Percentiles rank a stretch among this genome's conserved stretches.
phyloP scores from a whole-genome alignment of 106 monocot species.

The Acorus calamus region DNA sequence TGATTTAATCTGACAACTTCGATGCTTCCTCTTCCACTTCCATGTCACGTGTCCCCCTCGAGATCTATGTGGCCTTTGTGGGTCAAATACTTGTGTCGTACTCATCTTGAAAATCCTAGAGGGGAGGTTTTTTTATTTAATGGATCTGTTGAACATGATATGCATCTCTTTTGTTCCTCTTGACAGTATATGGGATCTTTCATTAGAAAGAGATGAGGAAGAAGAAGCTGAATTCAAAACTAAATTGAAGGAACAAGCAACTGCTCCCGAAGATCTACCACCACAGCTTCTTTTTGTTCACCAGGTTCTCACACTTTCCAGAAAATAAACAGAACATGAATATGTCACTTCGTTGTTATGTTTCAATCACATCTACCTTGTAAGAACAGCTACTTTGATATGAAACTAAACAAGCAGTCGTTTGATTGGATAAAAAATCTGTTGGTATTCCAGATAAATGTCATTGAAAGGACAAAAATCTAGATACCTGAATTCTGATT shows the following conservation, averaged over 20 bases:
- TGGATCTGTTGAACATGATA: no score
- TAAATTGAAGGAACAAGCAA: conserved; percentile 68
- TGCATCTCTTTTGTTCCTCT: conserved; percentile 8
- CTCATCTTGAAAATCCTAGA: neutral
- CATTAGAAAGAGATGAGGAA: conserved; percentile 88
- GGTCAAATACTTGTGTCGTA: no score
- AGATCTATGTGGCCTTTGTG: no score
- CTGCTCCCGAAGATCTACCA: conserved; percentile 82
- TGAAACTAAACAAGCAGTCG: no score
- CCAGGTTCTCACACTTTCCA: conserved; percentile 40
- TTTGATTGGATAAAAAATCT: no score
- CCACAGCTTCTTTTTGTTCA: conserved; percentile 97
- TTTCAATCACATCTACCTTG: neutral
- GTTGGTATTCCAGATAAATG: no score
- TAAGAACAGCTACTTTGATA: neutral
- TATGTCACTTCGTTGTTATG: no score
- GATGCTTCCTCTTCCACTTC: neutral
- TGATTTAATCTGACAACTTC: no score
- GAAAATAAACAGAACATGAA: no score
- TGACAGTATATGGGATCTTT: conserved; percentile 86
- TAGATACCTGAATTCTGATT: no score
- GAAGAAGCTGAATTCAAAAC: conserved; percentile 92
- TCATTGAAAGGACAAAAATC: no score
- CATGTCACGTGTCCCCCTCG: no score
- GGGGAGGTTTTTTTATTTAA: neutral